Percentiles rank a stretch among this genome's conserved stretches.
phyloP scores from a whole-genome alignment of 2,329 filamentous ascomycete species.

The Epichloe gansuensis region DNA sequence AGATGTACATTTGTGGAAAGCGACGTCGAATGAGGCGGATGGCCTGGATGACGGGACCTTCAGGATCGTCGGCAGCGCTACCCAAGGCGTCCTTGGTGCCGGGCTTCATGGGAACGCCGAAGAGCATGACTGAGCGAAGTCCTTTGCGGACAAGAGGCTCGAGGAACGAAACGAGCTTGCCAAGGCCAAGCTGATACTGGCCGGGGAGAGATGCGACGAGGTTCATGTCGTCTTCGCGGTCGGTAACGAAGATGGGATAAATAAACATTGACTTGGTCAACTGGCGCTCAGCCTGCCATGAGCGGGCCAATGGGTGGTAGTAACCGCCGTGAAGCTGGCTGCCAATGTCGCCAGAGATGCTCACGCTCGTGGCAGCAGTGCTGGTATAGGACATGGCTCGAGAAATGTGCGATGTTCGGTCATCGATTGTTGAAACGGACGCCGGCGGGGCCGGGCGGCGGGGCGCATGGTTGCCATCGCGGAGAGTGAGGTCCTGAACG shows the following conservation, averaged over 20 bases:
- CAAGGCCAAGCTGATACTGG: slow-evolving; percentile 78
- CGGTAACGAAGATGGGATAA: slow-evolving; percentile 92
- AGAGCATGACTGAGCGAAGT: slow-evolving; percentile 84
- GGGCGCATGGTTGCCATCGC: slow-evolving; percentile 33
- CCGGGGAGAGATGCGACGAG: slow-evolving; percentile 83
- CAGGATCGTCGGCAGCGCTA: slow-evolving; percentile 82
- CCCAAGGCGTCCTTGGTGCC: slow-evolving; percentile 82
- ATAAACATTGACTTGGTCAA: slow-evolving; percentile 97
- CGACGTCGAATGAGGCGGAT: slow-evolving; percentile 73
- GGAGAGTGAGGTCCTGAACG: slow-evolving; percentile 50
- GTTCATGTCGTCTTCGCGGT: slow-evolving; percentile 83
- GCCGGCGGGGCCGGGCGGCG: slow-evolving; percentile 33
- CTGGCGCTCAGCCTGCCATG: slow-evolving; percentile 76
- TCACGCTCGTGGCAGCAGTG: slow-evolving; percentile 54
- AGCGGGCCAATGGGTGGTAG: slow-evolving; percentile 63
- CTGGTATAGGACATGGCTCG: slow-evolving; percentile 53
- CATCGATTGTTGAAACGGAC: slow-evolving; percentile 45
- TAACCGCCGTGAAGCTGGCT: slow-evolving; percentile 78
- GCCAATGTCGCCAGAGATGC: slow-evolving; percentile 62
- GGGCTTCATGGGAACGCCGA: slow-evolving; percentile 77
- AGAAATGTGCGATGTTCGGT: slow-evolving; percentile 47
- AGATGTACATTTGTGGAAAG: slow-evolving; percentile 86
- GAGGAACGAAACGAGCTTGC: slow-evolving; percentile 73
- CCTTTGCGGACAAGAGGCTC: slow-evolving; percentile 81
- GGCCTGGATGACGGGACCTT: slow-evolving; percentile 77